Evolutionary conservation across 768 basidiomycete species (phyloP).

Genomic region (Botryobasidium botryosum): DNA sequence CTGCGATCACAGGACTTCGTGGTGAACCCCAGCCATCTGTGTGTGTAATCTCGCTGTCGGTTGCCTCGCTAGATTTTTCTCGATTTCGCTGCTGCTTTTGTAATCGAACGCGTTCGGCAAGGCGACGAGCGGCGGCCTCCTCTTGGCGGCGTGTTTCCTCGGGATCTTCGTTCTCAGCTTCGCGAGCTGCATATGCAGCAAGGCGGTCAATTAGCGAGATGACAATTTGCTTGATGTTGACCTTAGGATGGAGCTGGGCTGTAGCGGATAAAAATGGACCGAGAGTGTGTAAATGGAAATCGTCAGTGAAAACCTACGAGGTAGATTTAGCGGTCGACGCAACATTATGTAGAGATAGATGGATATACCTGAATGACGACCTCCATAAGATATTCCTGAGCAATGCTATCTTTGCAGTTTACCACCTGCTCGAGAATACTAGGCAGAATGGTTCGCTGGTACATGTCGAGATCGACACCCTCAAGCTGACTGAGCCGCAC

Average conservation of each 20-base stretch:
- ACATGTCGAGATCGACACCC: slow-evolving; percentile 89
- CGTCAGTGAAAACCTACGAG: slow-evolving; percentile 88
- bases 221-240: slow-evolving; percentile 97
- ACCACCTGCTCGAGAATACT: slow-evolving; percentile 94
- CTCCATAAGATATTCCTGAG: slow-evolving; percentile 98
- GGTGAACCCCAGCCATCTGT: slow-evolving; percentile 9
- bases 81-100: slow-evolving; percentile 45
- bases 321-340: background rate
- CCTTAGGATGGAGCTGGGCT: slow-evolving; percentile 90
- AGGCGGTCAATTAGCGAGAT: slow-evolving; percentile 94
- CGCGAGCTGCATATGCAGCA: slow-evolving; percentile 89
- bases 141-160: slow-evolving; percentile 89
- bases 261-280: slow-evolving; percentile 92
- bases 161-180: slow-evolving; percentile 91
- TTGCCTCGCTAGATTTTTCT: slow-evolving; percentile 2
- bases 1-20: too few species aligned
- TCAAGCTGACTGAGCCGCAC: slow-evolving; percentile 91
- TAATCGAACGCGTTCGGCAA: slow-evolving; percentile 70
- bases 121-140: slow-evolving; percentile 74
- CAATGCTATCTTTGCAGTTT: slow-evolving; percentile 95
- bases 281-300: slow-evolving; percentile 93
- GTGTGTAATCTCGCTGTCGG: slow-evolving; percentile 2
- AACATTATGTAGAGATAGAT: too few species aligned
- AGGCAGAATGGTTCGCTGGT: slow-evolving; percentile 70
- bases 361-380: slow-evolving; percentile 80